Base-by-base conservation (phyloP, 768 basidiomycete genomes). In the Suillus hirtellus region DNA sequence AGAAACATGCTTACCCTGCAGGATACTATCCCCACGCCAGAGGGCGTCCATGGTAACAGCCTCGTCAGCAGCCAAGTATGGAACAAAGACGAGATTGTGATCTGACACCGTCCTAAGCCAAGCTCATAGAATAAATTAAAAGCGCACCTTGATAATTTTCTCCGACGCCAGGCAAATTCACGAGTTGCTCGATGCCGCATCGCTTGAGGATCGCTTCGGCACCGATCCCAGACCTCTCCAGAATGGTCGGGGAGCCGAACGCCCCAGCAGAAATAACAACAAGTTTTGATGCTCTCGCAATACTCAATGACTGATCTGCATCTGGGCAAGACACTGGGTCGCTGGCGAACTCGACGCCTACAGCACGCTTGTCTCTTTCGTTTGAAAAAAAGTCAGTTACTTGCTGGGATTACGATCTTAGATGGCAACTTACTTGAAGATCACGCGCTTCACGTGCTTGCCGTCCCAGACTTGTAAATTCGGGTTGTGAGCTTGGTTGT, bases 91-190 rank as follows among this genome's bases (percentile, higher is more conserved):
- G 14, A 73, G 63, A 17, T 70, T 72, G 60, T 78, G 76, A 76
- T 80, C 61, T 77, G 47, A 27, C 24, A 27, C 24, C 7, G 4
- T 11, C 35, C 2, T 47, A 7, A 59, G 21, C 14, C 17, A 21
- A 19, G 12, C 19, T 10, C 21, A 6, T 35, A 1, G 2, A 34
- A 34, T 19, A 31, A 31, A 3, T 44, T 4, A 11, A 43, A 27
- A 19, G 59, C 69, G 49, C 62, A 82, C 85, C 85, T 73, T 81
- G 79, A 62, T 83, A 85, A 67, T 91, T 84, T 68, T 89, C 87
- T 19, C 91, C 91, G 2, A 93, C 90, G 15, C 88, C 88, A 1
- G 90, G 89, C 12, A 93, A 82, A 60, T 91, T 85, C 21, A 89
- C 80, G 35, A 85, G 60, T 63, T 80, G 77, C 8, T 74, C 67